Percentiles rank a stretch among this genome's conserved stretches.
These are phyloP conservation scores for Cercospora sp. DNA, from an alignment of 2,329 filamentous ascomycete species.

Conservation along the genomic window DNA sequence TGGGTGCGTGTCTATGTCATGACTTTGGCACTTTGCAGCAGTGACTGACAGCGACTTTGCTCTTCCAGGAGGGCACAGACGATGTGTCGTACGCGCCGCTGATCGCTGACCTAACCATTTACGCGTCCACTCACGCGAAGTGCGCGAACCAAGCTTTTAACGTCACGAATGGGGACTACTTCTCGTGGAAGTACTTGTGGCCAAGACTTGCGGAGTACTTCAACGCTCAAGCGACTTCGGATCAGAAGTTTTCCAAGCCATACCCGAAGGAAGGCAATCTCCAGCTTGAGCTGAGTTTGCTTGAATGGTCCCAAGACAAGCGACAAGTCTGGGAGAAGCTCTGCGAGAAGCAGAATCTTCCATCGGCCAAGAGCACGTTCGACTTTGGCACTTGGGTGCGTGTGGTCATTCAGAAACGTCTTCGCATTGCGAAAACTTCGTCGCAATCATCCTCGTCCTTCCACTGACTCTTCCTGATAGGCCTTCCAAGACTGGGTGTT, in stretches of 20 bases:
- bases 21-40: background rate
- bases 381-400: slow-evolving; percentile 48
- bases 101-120: slow-evolving; percentile 43
- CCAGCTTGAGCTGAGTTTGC: slow-evolving; percentile 44
- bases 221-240: background rate
- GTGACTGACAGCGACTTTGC: background rate
- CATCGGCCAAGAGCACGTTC: slow-evolving; percentile 38
- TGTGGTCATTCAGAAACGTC: no score
- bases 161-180: slow-evolving; percentile 43
- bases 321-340: slow-evolving; percentile 44
- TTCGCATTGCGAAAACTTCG: no score
- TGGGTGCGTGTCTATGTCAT: background rate
- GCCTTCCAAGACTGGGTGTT: slow-evolving; percentile 42
- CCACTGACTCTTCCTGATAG: no score
- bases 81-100: slow-evolving; percentile 39
- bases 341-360: slow-evolving; percentile 35
- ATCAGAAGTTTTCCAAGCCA: slow-evolving; percentile 1
- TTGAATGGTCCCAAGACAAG: slow-evolving; percentile 44
- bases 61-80: slow-evolving; percentile 39
- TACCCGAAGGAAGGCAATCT: slow-evolving; percentile 37
- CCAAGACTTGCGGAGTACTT: slow-evolving; percentile 42
- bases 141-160: slow-evolving; percentile 46
- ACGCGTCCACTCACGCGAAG: slow-evolving; percentile 37
- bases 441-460: no score
- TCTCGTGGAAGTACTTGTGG: slow-evolving; percentile 45